A percentile compares a stretch with the other conserved stretches of the same genome.
phyloP scores from a whole-genome alignment of 345 rosid genomes.

The Garcia nutans region DNA sequence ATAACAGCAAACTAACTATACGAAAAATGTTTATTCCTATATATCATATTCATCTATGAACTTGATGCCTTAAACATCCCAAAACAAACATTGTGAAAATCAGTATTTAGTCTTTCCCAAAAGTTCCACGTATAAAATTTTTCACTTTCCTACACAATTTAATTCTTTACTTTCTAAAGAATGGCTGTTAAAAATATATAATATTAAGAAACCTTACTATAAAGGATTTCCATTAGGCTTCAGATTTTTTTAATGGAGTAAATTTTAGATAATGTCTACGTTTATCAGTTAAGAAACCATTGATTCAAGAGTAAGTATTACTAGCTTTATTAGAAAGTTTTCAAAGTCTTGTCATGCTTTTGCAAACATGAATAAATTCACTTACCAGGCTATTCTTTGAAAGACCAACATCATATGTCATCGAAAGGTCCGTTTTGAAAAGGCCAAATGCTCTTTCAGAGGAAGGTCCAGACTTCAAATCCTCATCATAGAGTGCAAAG shows the following conservation, averaged over 20 bases:
- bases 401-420: constrained; percentile 67
- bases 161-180: background rate
- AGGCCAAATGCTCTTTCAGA: constrained; percentile 86
- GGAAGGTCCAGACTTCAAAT: constrained; percentile 71
- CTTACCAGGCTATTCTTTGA: constrained; percentile 69
- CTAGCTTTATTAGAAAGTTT: background rate
- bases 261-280: no score
- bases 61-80: background rate
- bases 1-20: background rate
- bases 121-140: background rate
- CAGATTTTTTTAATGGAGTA: no score
- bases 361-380: background rate
- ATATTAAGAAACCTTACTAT: no score
- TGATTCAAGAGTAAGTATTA: background rate
- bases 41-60: background rate
- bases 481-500: constrained; percentile 86
- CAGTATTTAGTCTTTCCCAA: no score
- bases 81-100: background rate
- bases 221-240: no score
- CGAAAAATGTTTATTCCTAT: background rate
- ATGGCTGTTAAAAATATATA: background rate
- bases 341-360: background rate
- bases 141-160: background rate
- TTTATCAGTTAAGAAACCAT: no score
- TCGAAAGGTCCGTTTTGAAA: constrained; percentile 68